phyloP scores from a whole-genome alignment of 257 asterid species.

The Striga asiatica region DNA sequence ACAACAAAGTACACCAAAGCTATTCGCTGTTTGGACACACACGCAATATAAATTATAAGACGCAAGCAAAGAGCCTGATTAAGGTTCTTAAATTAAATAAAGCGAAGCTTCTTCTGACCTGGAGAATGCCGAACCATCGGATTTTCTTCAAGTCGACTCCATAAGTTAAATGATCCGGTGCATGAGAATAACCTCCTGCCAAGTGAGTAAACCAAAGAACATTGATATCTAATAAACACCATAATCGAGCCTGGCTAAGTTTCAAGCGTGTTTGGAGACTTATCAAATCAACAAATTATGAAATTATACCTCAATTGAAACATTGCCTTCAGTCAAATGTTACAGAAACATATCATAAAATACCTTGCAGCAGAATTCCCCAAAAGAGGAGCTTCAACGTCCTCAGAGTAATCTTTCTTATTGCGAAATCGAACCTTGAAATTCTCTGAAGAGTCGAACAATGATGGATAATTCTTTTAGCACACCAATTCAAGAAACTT shows the following conservation, averaged over 20 bases:
- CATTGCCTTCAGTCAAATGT: too few relatives aligned
- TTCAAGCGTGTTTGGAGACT: too few relatives aligned
- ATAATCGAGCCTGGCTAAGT: too few relatives aligned
- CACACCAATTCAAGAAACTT: background rate
- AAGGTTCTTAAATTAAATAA: background rate
- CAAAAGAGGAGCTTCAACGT: slow-evolving; percentile 78
- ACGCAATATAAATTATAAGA: background rate
- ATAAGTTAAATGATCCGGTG: slow-evolving; percentile 46
- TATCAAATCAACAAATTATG: too few relatives aligned
- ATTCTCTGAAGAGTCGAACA: slow-evolving; percentile 46
- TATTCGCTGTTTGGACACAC: slow-evolving; percentile 46
- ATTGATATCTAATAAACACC: too few relatives aligned
- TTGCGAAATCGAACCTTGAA: slow-evolving; percentile 35
- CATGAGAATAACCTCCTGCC: slow-evolving; percentile 88
- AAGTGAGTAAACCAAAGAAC: background rate
- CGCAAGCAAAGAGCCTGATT: too few relatives aligned
- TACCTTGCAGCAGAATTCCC: slow-evolving; percentile 85
- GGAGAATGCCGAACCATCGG: slow-evolving; percentile 86
- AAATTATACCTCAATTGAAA: too few relatives aligned
- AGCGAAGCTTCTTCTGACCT: slow-evolving; percentile 22
- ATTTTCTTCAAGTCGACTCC: slow-evolving; percentile 73
- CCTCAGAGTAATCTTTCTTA: slow-evolving; percentile 48
- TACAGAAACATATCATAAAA: too few relatives aligned
- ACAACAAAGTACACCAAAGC: slow-evolving; percentile 77
- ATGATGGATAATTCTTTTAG: background rate